Evolutionary conservation across 805 yeast genomes (phyloP).

Genomic region (Saccharomycopsis sp.): DNA sequence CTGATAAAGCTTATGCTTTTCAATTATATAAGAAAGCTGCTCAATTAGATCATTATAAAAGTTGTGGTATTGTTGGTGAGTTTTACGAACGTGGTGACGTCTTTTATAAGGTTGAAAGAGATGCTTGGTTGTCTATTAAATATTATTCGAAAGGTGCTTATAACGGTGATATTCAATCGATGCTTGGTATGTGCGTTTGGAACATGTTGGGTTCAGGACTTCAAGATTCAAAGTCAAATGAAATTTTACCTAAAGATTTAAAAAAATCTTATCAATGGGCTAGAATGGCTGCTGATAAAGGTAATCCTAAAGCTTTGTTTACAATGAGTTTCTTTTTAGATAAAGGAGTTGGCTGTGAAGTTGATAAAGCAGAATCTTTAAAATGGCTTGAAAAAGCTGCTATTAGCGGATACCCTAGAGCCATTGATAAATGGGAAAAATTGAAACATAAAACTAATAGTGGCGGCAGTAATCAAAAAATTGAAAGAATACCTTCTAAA

Average conservation of each 20-base stretch:
- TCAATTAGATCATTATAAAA: conserved; percentile 72
- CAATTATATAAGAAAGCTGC: conserved; percentile 85
- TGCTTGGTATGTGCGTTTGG: conserved; percentile 95
- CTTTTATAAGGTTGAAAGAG: conserved; percentile 5
- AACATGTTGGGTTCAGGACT: conserved; percentile 86
- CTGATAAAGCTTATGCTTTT: conserved; percentile 75
- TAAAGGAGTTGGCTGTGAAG: conserved; percentile 77
- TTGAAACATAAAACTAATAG: no score
- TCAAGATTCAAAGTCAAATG: not conserved
- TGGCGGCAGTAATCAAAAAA: no score
- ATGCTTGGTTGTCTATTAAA: conserved; percentile 57
- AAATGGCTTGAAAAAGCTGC: conserved; percentile 74
- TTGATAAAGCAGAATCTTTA: conserved; percentile 48
- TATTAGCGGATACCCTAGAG: conserved; percentile 46
- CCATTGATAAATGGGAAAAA: no score
- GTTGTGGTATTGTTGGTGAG: conserved; percentile 73
- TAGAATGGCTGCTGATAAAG: conserved; percentile 67
- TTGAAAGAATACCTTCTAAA: no score
- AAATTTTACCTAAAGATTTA: conserved; percentile 29
- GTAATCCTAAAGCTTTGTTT: conserved; percentile 77
- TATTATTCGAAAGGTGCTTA: conserved; percentile 86
- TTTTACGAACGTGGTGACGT: conserved; percentile 67
- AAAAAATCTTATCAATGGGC: conserved; percentile 95
- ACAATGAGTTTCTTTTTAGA: conserved; percentile 78
- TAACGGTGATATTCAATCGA: conserved; percentile 79